Evolutionary conservation across 2,329 filamentous ascomycete genomes (phyloP).

Genomic region (Fusarium tanahbumbuense): DNA sequence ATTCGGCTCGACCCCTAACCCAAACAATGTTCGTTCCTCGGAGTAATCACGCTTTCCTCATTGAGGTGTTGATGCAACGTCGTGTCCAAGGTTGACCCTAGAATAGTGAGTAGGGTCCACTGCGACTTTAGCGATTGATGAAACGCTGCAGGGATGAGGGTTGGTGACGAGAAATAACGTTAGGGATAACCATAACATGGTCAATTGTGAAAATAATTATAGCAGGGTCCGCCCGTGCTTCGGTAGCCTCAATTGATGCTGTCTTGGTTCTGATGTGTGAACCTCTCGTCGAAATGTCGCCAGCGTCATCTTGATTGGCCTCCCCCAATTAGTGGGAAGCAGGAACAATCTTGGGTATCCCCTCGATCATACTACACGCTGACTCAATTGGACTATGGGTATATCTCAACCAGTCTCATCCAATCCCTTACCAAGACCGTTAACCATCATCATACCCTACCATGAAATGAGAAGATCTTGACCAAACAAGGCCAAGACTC

Average conservation of each 20-base stretch:
- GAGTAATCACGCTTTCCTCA: slow-evolving; percentile 9
- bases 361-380: background rate
- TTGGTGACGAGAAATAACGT: background rate
- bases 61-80: background rate
- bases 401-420: background rate
- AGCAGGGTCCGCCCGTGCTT: background rate
- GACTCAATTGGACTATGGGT: rapidly evolving
- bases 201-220: background rate
- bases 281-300: too few species aligned
- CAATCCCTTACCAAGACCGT: background rate
- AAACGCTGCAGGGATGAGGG: background rate
- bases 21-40: background rate
- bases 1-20: background rate
- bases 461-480: background rate
- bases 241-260: too few species aligned
- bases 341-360: too few species aligned
- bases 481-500: background rate
- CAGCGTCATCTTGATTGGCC: too few species aligned
- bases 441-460: too few species aligned
- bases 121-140: too few species aligned
- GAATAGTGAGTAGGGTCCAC: background rate
- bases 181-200: background rate
- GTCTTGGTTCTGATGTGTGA: too few species aligned
- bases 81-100: background rate
- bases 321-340: too few species aligned